Base-by-base conservation (phyloP, 768 basidiomycete species). In the Chiua virens region DNA sequence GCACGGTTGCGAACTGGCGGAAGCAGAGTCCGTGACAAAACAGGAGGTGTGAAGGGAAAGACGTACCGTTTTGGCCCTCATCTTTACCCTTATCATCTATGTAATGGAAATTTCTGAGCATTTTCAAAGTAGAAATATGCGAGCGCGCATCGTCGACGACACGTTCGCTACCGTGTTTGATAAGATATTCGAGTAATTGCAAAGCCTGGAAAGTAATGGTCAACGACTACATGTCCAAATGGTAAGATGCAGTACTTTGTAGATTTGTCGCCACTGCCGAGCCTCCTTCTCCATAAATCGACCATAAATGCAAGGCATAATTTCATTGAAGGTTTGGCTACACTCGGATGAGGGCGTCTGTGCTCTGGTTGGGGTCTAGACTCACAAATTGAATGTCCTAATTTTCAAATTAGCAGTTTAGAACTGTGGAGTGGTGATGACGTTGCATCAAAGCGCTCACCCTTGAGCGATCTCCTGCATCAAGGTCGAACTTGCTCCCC, bases 261-360 rank as follows among this genome's bases (percentile, higher is more conserved):
- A 99, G 51, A 99, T 98, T 70, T 99, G 94, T 32, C 97, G 79
- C 97, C 97, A 99, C 66, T 99, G 92, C 20, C 89, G 78, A 1
- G 97, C 97, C 71, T 99, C 97, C 73, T 98, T 98, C 71, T 98
- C 92, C 86, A 95, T 96, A 69, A 96, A 97, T 23, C 92, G 83
- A 9, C 85, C 79, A 70, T 97, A 98, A 59, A 98, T 97, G 63
- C 83, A 85, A 4, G 97, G 96, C 94, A 99, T 98, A 66, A 98
- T 93, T 75, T 99, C 96, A 71, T 98, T 99, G 73, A 99, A 99
- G 56, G 94, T 83, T 79, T 95, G 92, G 73, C 94, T 97, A 66
- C 3, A 36, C 17, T 28, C 42, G 18, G 47, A 48, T 57, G 30
- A 62, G 57, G 34, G 42, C 30, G 34, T 44, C 10, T 50, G 37